Evolutionary conservation across 2,329 filamentous ascomycete species (phyloP).

Genomic region (Colletotrichum salicis): DNA sequence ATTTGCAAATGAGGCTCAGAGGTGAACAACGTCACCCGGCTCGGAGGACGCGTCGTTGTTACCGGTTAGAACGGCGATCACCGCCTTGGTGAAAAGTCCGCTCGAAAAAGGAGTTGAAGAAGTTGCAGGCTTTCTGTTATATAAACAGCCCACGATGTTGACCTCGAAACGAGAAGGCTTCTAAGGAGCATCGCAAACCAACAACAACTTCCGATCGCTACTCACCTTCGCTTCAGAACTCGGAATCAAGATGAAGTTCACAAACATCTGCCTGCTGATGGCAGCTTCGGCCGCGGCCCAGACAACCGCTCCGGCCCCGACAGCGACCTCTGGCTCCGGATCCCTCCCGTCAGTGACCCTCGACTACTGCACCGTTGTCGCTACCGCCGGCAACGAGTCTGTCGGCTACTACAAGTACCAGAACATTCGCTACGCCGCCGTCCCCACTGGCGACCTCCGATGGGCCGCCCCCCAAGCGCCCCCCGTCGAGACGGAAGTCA

Average conservation of each 20-base stretch:
- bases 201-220: neutral
- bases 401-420: slow-evolving; percentile 37
- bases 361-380: slow-evolving; percentile 18
- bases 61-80: neutral
- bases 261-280: neutral
- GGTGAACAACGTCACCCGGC: neutral
- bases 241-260: slow-evolving; percentile 2
- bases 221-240: neutral
- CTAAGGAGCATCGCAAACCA: neutral
- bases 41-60: slow-evolving; percentile 8
- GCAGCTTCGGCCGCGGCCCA: slow-evolving; percentile 6
- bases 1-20: slow-evolving; percentile 10
- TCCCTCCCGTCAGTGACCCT: slow-evolving; percentile 9
- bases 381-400: slow-evolving; percentile 17
- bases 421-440: slow-evolving; percentile 41
- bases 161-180: accelerated
- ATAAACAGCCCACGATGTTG: neutral
- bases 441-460: slow-evolving; percentile 39
- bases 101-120: no score
- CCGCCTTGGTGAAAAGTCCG: neutral
- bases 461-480: slow-evolving; percentile 21
- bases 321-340: slow-evolving; percentile 1
- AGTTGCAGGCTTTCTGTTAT: neutral
- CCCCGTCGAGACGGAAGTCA: slow-evolving; percentile 6
- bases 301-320: neutral